A percentile compares a stretch with the other conserved stretches of the same genome.
These are phyloP conservation scores for Exophiala spinifera DNA, from an alignment of 2,329 filamentous ascomycete genomes.

Conservation along the genomic window DNA sequence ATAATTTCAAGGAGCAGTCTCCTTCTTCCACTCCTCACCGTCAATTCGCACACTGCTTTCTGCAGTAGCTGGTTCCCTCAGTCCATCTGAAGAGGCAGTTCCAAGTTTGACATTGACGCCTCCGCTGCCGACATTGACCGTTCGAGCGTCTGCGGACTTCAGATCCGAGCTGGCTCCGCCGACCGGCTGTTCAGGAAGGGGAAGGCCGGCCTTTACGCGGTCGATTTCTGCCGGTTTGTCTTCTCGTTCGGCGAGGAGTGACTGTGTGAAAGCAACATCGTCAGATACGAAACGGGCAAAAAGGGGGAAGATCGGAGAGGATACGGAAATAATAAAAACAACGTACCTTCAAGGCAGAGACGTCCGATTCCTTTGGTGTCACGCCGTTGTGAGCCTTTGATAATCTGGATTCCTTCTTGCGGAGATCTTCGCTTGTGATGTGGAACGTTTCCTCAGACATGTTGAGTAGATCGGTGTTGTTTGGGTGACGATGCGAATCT, in stretches of 20 bases:
- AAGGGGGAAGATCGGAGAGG: no score
- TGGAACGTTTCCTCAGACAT: conserved; percentile 43
- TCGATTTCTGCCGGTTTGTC: conserved; percentile 64
- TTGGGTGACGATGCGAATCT: no score
- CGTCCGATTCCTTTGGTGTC: conserved; percentile 43
- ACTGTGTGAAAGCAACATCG: conserved; percentile 11
- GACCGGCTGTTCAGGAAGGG: conserved; percentile 74
- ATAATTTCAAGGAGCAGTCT: conserved; percentile 43
- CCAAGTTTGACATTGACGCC: conserved; percentile 48
- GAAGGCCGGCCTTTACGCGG: conserved; percentile 67
- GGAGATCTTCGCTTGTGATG: conserved; percentile 49
- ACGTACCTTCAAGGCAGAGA: conserved; percentile 47
- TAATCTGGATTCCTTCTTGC: conserved; percentile 46
- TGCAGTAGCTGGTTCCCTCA: conserved; percentile 60
- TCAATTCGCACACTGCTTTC: conserved; percentile 50
- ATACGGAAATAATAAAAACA: background rate
- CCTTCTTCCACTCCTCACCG: conserved; percentile 54
- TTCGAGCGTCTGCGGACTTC: conserved; percentile 67
- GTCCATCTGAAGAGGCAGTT: conserved; percentile 49
- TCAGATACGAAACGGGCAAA: conserved; percentile 7
- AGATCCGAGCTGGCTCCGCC: conserved; percentile 64
- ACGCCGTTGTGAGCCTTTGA: conserved; percentile 41
- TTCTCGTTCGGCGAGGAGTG: conserved; percentile 40
- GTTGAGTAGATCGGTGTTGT: no score
- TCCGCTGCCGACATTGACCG: conserved; percentile 68